Evolutionary conservation across 257 asterid species (phyloP).

Genomic region (Orobanche coerulescens): DNA sequence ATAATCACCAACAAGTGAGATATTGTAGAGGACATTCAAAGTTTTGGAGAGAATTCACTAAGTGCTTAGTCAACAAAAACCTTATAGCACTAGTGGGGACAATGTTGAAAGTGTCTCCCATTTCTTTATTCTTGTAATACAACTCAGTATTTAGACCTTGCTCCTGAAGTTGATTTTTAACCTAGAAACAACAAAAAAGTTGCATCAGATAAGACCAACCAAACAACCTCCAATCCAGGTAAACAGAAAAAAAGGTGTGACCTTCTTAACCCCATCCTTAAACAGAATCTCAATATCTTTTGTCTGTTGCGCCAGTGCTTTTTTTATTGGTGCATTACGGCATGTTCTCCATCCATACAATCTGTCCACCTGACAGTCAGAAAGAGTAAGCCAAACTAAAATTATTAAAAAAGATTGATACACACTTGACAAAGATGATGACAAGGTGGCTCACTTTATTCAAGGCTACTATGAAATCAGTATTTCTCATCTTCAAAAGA

Average conservation of each 20-base stretch:
- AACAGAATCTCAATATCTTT: slow-evolving; percentile 68
- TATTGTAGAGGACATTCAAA: slow-evolving; percentile 5
- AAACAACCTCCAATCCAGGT: slow-evolving; percentile 12
- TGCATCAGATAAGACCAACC: slow-evolving; percentile 21
- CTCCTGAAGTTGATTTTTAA: slow-evolving; percentile 71
- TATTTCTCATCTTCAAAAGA: slow-evolving; percentile 88
- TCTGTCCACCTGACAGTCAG: slow-evolving; percentile 64
- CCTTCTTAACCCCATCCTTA: slow-evolving; percentile 68
- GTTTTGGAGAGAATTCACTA: neutral
- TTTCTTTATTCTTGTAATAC: slow-evolving; percentile 81
- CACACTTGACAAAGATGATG: neutral
- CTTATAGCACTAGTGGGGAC: slow-evolving; percentile 98
- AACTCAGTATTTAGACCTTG: slow-evolving; percentile 92
- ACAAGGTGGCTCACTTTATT: slow-evolving; percentile 58
- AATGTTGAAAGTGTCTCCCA: slow-evolving; percentile 81
- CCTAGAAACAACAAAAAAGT: slow-evolving; percentile 32
- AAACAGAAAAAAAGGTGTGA: slow-evolving; percentile 21
- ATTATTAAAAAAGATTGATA: slow-evolving; percentile 4
- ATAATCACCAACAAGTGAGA: slow-evolving; percentile 18
- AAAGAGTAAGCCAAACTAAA: slow-evolving; percentile 7
- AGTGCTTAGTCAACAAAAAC: slow-evolving; percentile 30
- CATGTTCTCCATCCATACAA: slow-evolving; percentile 79
- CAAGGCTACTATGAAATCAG: slow-evolving; percentile 83
- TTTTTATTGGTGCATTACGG: slow-evolving; percentile 73
- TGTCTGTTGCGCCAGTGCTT: slow-evolving; percentile 72